These are phyloP conservation scores for Trypanosoma melophagium DNA, from an alignment of 208 protist genomes.

Conservation along the genomic window DNA sequence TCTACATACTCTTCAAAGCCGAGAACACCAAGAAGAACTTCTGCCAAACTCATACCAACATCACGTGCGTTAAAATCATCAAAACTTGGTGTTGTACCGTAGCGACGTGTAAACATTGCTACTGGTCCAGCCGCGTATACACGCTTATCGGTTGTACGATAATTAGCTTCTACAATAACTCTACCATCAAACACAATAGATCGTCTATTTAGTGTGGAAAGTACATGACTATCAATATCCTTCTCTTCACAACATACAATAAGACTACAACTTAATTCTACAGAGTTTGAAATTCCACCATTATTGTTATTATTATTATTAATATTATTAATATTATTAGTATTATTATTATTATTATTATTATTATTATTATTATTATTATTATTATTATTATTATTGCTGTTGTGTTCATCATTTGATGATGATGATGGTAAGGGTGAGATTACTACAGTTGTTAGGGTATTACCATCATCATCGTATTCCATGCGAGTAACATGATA, in stretches of 20 bases:
- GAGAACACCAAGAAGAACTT: slow-evolving; percentile 71
- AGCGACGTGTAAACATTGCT: slow-evolving; percentile 91
- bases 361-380: not conserved
- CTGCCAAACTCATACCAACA: slow-evolving; percentile 73
- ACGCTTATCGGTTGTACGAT: slow-evolving; percentile 79
- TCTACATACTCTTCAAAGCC: slow-evolving; percentile 81
- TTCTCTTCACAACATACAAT: slow-evolving; percentile 88
- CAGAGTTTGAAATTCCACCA: slow-evolving; percentile 34
- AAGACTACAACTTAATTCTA: slow-evolving; percentile 82
- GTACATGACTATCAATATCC: slow-evolving; percentile 87
- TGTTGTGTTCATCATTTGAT: not conserved
- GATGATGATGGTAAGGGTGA: slow-evolving; percentile 26
- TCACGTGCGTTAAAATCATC: slow-evolving; percentile 86
- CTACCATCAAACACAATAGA: slow-evolving; percentile 93
- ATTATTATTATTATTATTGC: not conserved
- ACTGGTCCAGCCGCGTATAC: slow-evolving; percentile 90
- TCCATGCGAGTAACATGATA: slow-evolving; percentile 79
- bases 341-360: not conserved
- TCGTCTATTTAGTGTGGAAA: slow-evolving; percentile 87
- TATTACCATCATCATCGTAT: slow-evolving; percentile 79
- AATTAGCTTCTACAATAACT: slow-evolving; percentile 89
- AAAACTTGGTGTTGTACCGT: slow-evolving; percentile 80
- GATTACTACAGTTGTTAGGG: slow-evolving; percentile 69
- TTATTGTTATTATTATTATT: not conserved
- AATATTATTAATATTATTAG: not conserved